Conservation (phyloP, 106 monocot genomes). For the Apostasia shenzhenica region DNA sequence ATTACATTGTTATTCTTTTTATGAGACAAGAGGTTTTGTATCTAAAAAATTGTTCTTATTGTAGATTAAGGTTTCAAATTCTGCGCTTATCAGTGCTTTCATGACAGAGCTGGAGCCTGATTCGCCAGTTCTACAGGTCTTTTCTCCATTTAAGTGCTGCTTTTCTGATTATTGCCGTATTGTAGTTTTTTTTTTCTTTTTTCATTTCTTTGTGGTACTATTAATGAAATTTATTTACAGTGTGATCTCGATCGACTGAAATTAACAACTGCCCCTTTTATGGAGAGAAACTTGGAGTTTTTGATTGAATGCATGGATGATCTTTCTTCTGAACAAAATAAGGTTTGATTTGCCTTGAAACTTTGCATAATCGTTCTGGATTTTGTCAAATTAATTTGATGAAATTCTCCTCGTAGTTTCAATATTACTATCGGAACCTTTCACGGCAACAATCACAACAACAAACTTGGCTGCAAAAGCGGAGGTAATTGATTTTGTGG, state of each 20-base stretch:
- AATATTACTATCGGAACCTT: conserved; percentile 88
- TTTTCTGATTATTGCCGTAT: background rate
- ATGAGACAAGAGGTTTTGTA: background rate
- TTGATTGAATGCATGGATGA: conserved; percentile 99
- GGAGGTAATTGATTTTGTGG: conserved; percentile 43
- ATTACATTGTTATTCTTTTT: background rate
- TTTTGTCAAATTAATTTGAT: background rate
- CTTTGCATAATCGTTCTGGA: no score
- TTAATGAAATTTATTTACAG: conserved; percentile 25
- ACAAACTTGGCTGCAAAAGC: conserved; percentile 88
- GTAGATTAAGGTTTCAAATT: conserved; percentile 94
- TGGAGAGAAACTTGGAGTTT: conserved; percentile 97
- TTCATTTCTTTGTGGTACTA: background rate
- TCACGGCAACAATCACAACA: conserved; percentile 92
- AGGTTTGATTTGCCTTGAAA: conserved; percentile 33
- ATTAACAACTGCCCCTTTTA: conserved; percentile 73
- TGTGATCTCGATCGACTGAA: conserved; percentile 92
- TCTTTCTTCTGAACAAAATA: conserved; percentile 87
- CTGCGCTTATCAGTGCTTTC: conserved; percentile 93
- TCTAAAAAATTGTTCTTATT: background rate
- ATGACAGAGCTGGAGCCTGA: conserved; percentile 91
- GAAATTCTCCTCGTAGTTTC: conserved; percentile 45
- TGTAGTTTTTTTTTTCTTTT: background rate
- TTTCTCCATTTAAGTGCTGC: background rate
- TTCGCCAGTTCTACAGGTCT: conserved; percentile 81